Evolutionary conservation across 192 early-diverging fungal species (phyloP).

Genomic region (Piromyces finnis): DNA sequence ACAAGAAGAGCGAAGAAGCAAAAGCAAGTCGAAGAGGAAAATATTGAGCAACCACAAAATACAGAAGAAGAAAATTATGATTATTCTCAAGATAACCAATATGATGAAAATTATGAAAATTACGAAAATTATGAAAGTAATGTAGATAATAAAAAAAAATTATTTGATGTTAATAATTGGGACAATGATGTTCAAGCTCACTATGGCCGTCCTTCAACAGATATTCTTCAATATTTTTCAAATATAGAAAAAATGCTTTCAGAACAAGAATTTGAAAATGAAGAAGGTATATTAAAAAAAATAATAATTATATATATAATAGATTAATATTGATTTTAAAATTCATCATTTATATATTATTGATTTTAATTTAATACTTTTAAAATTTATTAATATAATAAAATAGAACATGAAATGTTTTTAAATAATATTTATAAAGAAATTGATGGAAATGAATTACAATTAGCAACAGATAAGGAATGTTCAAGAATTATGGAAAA

Average conservation of each 20-base stretch:
- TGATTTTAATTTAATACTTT: no score
- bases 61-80: neutral
- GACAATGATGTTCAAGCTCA: neutral
- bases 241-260: constrained; percentile 15
- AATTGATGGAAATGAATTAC: constrained; percentile 52
- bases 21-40: neutral
- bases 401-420: constrained; percentile 41
- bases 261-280: constrained; percentile 10
- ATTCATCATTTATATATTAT: no score
- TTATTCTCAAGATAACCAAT: neutral
- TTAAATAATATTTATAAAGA: constrained; percentile 59
- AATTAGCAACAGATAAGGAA: constrained; percentile 54
- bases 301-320: neutral
- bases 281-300: constrained; percentile 4
- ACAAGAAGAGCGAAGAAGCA: neutral
- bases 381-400: no score
- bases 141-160: neutral
- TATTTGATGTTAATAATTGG: neutral
- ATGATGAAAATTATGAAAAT: neutral
- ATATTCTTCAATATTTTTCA: constrained; percentile 10
- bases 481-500: constrained; percentile 67
- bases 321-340: no score
- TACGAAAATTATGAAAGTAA: neutral
- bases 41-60: neutral
- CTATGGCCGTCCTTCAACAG: neutral